These are phyloP conservation scores for Prunus mira DNA, from an alignment of 306 rosid genomes.

Conservation along the genomic window DNA sequence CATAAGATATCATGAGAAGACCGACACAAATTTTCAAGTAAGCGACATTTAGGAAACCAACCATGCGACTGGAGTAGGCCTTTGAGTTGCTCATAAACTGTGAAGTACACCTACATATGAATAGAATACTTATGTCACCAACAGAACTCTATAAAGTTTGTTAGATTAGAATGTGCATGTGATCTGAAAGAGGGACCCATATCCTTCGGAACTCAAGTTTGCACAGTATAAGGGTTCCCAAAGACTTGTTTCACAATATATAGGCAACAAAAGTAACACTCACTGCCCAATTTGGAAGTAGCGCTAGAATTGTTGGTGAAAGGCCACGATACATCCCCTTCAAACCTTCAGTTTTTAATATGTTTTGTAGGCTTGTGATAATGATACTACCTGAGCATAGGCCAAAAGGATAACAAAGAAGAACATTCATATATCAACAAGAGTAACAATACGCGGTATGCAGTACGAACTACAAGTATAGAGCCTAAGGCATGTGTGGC, in stretches of 20 bases:
- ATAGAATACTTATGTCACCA: conserved; percentile 27
- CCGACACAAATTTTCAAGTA: conserved; percentile 12
- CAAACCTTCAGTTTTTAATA: conserved; percentile 75
- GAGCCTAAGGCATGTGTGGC: not conserved
- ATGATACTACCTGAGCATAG: conserved; percentile 70
- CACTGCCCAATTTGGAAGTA: conserved; percentile 99
- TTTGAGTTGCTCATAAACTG: conserved; percentile 84
- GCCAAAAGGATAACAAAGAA: conserved; percentile 20
- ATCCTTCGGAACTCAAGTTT: not conserved
- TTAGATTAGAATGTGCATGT: not conserved
- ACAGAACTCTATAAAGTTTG: conserved; percentile 8
- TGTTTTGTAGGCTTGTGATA: conserved; percentile 61
- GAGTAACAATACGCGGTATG: not conserved
- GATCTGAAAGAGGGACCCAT: not conserved
- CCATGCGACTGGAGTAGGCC: conserved; percentile 64
- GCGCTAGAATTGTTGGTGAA: conserved; percentile 88
- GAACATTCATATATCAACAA: not conserved
- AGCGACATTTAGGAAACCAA: conserved; percentile 34
- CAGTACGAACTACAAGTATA: not conserved
- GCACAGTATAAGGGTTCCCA: not conserved
- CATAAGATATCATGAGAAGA: not conserved
- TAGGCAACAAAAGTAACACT: conserved; percentile 33
- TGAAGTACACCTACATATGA: conserved; percentile 78
- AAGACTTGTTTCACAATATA: not conserved
- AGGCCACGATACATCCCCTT: conserved; percentile 95